phyloP scores from a whole-genome alignment of 1,139 yeast genomes.

The Kodamaea fungicola region DNA sequence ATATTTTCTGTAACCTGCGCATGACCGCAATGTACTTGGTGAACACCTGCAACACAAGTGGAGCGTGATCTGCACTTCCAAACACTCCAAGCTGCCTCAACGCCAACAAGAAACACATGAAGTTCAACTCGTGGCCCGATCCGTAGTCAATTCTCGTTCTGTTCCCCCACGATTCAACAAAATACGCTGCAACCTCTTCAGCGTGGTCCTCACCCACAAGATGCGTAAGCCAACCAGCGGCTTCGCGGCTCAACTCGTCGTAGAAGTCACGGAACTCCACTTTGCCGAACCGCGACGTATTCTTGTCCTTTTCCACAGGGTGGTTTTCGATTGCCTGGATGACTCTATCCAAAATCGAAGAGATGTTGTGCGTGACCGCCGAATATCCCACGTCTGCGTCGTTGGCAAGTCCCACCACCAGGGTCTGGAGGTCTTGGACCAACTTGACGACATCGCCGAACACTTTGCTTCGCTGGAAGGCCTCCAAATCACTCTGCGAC shows the following conservation, averaged over 20 bases:
- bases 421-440: constrained; percentile 54
- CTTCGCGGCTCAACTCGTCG: constrained; percentile 51
- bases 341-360: constrained; percentile 45
- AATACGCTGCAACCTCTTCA: constrained; percentile 49
- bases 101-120: constrained; percentile 65
- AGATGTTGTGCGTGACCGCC: constrained; percentile 19
- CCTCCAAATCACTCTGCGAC: constrained; percentile 56
- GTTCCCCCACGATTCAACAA: constrained; percentile 80
- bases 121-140: constrained; percentile 93
- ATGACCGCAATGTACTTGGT: constrained; percentile 52
- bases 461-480: constrained; percentile 57
- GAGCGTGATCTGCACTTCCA: constrained; percentile 38
- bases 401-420: constrained; percentile 65
- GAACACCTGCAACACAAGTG: constrained; percentile 62
- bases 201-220: constrained; percentile 14
- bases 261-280: constrained; percentile 82
- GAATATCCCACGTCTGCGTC: constrained; percentile 36
- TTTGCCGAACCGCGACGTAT: constrained; percentile 86
- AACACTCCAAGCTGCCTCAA: constrained; percentile 40
- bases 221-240: constrained; percentile 21
- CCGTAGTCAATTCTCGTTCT: constrained; percentile 90
- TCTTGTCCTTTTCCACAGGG: constrained; percentile 67
- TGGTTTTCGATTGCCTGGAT: constrained; percentile 43
- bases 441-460: constrained; percentile 52
- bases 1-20: constrained; percentile 49